Evolutionary conservation across 345 rosid genomes (phyloP).

Genomic region (Hibiscus tridactylites): DNA sequence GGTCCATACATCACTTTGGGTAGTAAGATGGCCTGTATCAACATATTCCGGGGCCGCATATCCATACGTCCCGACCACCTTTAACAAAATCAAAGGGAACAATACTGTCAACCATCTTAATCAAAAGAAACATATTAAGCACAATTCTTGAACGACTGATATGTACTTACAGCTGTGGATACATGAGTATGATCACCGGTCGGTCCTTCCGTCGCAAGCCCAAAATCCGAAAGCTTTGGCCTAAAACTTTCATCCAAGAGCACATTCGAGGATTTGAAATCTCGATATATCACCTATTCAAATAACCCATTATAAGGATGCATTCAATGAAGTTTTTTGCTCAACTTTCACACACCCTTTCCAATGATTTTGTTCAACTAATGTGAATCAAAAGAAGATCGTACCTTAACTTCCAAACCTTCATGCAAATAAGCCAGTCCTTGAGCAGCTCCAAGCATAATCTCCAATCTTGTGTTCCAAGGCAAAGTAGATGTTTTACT

Average conservation of each 20-base stretch:
- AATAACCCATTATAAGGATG: not conserved
- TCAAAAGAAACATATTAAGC: not conserved
- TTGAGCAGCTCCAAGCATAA: conserved; percentile 83
- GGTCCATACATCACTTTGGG: conserved; percentile 65
- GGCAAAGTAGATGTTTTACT: conserved; percentile 28
- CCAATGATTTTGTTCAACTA: no score
- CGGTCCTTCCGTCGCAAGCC: conserved; percentile 97
- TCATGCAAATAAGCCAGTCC: conserved; percentile 76
- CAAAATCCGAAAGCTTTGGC: conserved; percentile 86
- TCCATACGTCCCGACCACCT: conserved; percentile 88
- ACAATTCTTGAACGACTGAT: not conserved
- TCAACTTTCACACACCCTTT: not conserved
- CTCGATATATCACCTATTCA: conserved; percentile 80
- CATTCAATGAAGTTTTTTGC: not conserved
- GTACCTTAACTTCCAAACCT: conserved; percentile 63
- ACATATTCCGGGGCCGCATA: conserved; percentile 94
- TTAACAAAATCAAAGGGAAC: conserved; percentile 3
- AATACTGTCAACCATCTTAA: not conserved
- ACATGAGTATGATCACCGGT: conserved; percentile 71
- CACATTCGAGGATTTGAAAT: conserved; percentile 83
- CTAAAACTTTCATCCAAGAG: conserved; percentile 55
- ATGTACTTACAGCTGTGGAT: conserved; percentile 62
- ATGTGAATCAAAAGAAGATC: not conserved
- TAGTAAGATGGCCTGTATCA: conserved; percentile 74
- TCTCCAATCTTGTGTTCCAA: conserved; percentile 71